phyloP scores from a whole-genome alignment of 139 green algal genomes.

The Desmodesmus armatus region DNA sequence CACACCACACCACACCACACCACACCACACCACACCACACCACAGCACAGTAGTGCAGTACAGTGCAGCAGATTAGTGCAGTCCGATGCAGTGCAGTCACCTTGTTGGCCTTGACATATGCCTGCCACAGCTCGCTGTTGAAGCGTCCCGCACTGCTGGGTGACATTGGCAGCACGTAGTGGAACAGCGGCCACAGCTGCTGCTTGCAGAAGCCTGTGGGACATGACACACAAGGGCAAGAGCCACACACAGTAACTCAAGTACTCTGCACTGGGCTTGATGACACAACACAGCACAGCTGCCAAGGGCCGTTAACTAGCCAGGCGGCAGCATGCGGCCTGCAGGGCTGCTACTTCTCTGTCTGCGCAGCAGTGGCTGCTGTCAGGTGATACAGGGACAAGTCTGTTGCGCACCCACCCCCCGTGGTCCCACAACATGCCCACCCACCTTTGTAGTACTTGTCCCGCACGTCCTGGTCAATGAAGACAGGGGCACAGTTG shows the following conservation, averaged over 20 bases:
- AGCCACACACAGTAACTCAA: too few relatives aligned
- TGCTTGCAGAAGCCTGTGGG: constrained; percentile 98
- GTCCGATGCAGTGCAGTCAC: too few relatives aligned
- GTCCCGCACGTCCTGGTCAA: constrained; percentile 86
- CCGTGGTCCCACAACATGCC: neutral
- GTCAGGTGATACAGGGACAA: neutral
- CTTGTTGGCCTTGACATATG: constrained; percentile 98
- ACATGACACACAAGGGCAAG: too few relatives aligned
- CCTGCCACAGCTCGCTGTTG: constrained; percentile 91
- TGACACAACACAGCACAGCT: too few relatives aligned
- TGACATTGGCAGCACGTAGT: constrained; percentile 96
- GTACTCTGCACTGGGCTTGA: too few relatives aligned
- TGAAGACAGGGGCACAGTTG: constrained; percentile 93
- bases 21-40: too few relatives aligned
- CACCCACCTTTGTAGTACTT: constrained; percentile 92
- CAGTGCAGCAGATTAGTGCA: neutral
- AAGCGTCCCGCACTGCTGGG: constrained; percentile 83
- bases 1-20: too few relatives aligned
- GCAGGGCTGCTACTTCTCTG: too few relatives aligned
- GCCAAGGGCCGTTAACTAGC: too few relatives aligned
- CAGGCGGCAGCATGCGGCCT: too few relatives aligned
- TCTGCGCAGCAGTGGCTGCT: neutral
- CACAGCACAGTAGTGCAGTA: too few relatives aligned
- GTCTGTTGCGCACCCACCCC: neutral
- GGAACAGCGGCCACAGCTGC: constrained; percentile 98